Conservation (phyloP, 257 asterid species). For the Capsicum chinense region DNA sequence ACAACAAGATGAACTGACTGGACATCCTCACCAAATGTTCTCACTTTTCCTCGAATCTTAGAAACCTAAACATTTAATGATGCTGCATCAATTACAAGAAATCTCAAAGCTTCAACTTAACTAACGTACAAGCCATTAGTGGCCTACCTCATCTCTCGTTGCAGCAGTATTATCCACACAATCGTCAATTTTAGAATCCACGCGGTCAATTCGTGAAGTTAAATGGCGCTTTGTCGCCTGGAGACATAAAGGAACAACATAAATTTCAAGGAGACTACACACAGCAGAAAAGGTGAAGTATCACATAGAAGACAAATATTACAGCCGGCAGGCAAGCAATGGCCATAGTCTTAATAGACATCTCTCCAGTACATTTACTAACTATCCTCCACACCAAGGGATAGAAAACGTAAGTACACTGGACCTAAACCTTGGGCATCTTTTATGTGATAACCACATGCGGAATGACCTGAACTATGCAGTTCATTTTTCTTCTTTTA, state of each 20-base stretch:
- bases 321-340: background rate
- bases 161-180: constrained; percentile 59
- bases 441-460: background rate
- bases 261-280: background rate
- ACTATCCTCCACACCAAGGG: constrained; percentile 7
- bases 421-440: constrained; percentile 21
- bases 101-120: constrained; percentile 26
- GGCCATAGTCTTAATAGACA: background rate
- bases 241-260: constrained; percentile 32
- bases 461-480: constrained; percentile 23
- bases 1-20: constrained; percentile 72
- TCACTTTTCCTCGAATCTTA: constrained; percentile 67
- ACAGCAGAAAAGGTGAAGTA: background rate
- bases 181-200: constrained; percentile 77
- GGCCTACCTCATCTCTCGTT: constrained; percentile 73
- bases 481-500: background rate
- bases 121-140: constrained; percentile 25
- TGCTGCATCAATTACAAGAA: constrained; percentile 9
- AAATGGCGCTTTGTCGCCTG: constrained; percentile 82
- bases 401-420: background rate
- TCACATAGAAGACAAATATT: background rate
- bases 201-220: constrained; percentile 69
- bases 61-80: constrained; percentile 54
- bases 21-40: constrained; percentile 57
- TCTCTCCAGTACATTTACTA: background rate